phyloP scores from a whole-genome alignment of 2,329 filamentous ascomycete genomes.

The Ilyonectria sp. region DNA sequence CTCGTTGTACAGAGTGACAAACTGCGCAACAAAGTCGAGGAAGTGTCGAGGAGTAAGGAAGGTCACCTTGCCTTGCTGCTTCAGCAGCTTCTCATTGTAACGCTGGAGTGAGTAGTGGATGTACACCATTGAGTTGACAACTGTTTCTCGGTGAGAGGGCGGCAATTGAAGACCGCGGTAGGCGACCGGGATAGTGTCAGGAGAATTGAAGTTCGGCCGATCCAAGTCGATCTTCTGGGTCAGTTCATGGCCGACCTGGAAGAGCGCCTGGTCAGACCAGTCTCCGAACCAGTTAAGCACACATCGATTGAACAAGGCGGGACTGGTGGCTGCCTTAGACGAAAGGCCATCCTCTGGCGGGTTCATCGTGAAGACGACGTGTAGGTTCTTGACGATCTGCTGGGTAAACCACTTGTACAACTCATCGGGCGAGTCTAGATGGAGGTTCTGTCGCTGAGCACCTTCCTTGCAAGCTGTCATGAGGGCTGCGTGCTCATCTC shows the following conservation, averaged over 20 bases:
- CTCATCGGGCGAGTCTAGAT: conserved; percentile 97
- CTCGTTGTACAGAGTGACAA: conserved; percentile 96
- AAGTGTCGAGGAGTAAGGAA: conserved; percentile 98
- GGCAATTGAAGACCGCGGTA: conserved; percentile 89
- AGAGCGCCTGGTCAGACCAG: conserved; percentile 99
- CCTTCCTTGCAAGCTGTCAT: conserved; percentile 99
- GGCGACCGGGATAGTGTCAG: conserved; percentile 92
- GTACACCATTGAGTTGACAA: conserved; percentile 99
- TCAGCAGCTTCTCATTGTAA: conserved; percentile 90
- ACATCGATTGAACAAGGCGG: conserved; percentile 98
- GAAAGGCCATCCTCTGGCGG: conserved; percentile 95
- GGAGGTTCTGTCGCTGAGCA: conserved; percentile 92
- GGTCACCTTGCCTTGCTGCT: conserved; percentile 92
- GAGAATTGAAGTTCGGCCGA: conserved; percentile 85
- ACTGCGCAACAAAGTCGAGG: conserved; percentile 97
- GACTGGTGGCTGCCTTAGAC: conserved; percentile 97
- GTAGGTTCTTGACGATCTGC: conserved; percentile 98
- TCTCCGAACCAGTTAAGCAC: conserved; percentile 99
- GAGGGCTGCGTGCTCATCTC: conserved; percentile 97
- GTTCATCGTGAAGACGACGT: conserved; percentile 99
- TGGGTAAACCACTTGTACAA: conserved; percentile 99
- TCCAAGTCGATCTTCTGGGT: conserved; percentile 98
- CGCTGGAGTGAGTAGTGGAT: conserved; percentile 95
- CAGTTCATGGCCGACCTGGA: conserved; percentile 96
- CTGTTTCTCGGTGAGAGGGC: conserved; percentile 89